Conservation (phyloP, 331 rosid genomes). For the Quercus lobata region DNA sequence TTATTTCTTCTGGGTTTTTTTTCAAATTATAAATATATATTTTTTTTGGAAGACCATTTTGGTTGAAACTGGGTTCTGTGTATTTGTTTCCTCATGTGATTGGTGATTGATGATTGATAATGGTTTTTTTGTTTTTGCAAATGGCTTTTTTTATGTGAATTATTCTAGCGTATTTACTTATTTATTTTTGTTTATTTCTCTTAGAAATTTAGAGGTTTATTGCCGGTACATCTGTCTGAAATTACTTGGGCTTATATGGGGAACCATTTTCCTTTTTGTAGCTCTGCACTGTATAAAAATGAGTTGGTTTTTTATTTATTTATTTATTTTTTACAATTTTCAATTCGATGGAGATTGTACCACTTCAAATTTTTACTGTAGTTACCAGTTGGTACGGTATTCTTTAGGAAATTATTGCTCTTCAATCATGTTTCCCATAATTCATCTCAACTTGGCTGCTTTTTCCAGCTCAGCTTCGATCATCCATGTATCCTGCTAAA, state of each 20-base stretch:
- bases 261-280: not conserved
- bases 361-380: not conserved
- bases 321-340: not conserved
- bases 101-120: not conserved
- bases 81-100: not conserved
- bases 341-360: not conserved
- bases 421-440: not conserved
- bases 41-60: too few relatives aligned
- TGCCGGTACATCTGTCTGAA: not conserved
- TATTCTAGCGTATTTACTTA: not conserved
- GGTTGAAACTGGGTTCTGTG: not conserved
- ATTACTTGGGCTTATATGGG: not conserved
- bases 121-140: not conserved
- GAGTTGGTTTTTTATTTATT: too few relatives aligned
- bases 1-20: constrained; percentile 2
- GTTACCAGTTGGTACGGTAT: not conserved
- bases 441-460: not conserved
- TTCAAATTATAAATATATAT: not conserved
- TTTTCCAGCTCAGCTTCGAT: not conserved
- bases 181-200: not conserved
- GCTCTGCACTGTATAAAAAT: not conserved
- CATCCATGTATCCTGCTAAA: not conserved
- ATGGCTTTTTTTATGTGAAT: not conserved
- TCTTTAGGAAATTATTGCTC: not conserved
- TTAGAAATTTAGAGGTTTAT: not conserved